phyloP scores from a whole-genome alignment of 2,329 filamentous ascomycete genomes.

The Colletotrichum spinosum region DNA sequence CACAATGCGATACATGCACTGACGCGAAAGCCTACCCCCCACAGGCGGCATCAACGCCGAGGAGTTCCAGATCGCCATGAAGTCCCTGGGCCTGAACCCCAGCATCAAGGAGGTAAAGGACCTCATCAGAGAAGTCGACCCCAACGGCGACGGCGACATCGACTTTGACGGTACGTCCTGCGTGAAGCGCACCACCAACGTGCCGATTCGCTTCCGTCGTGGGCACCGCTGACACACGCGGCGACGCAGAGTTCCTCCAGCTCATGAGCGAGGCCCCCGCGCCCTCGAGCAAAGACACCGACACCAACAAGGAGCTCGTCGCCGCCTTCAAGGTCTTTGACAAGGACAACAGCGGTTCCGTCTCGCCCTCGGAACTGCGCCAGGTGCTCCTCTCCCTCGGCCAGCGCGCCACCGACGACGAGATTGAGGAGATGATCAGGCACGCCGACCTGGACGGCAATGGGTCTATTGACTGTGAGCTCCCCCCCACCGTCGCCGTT shows the following conservation, averaged over 20 bases:
- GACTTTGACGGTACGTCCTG: constrained; percentile 31
- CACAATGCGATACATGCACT: constrained; percentile 3
- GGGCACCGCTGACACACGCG: background rate
- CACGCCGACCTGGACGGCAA: constrained; percentile 39
- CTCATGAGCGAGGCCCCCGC: constrained; percentile 38
- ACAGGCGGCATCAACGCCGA: constrained; percentile 37
- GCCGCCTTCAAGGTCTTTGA: constrained; percentile 39
- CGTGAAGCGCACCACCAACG: background rate
- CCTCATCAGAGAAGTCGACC: constrained; percentile 38
- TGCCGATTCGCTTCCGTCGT: too few species aligned
- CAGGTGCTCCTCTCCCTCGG: constrained; percentile 39
- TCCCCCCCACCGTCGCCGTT: background rate
- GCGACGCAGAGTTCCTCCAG: constrained; percentile 36
- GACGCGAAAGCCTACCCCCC: constrained; percentile 4
- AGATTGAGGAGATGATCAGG: constrained; percentile 40
- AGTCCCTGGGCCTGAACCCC: constrained; percentile 39
- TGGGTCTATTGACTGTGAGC: constrained; percentile 39
- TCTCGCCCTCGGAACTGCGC: constrained; percentile 38
- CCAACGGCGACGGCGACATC: constrained; percentile 38
- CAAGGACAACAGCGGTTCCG: constrained; percentile 39
- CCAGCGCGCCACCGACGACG: constrained; percentile 39
- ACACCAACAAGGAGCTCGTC: constrained; percentile 37
- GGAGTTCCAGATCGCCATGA: constrained; percentile 39
- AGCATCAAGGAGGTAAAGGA: constrained; percentile 38
- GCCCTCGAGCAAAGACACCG: constrained; percentile 33